phyloP scores from a whole-genome alignment of 371 early-diverging fungal species.

The Haplosporangium sp. region DNA sequence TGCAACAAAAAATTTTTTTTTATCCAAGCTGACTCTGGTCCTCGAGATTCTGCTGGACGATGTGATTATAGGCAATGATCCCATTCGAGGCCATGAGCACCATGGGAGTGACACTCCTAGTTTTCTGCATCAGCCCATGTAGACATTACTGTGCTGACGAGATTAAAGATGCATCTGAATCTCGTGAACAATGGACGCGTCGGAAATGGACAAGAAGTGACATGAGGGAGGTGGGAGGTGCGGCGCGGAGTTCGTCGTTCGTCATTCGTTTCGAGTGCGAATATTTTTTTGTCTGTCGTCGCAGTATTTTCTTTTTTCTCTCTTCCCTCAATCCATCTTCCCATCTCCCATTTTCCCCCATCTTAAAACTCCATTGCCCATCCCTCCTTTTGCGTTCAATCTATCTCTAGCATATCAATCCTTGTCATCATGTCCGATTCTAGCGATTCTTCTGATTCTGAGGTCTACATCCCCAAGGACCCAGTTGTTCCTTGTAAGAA shows the following conservation, averaged over 20 bases:
- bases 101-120: background rate
- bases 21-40: constrained; percentile 13
- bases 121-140: background rate
- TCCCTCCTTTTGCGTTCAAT: background rate
- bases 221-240: constrained; percentile 2
- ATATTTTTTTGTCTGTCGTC: no score
- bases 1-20: constrained; percentile 14
- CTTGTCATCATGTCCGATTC: constrained; percentile 33
- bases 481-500: constrained; percentile 53
- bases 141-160: background rate
- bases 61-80: background rate
- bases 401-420: background rate
- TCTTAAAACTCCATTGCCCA: background rate
- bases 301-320: constrained; percentile 15
- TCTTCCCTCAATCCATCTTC: constrained; percentile 5
- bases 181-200: background rate
- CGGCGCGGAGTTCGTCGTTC: constrained; percentile 1
- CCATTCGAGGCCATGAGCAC: background rate
- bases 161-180: background rate
- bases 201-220: background rate
- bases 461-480: constrained; percentile 54
- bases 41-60: background rate
- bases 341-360: constrained; percentile 1
- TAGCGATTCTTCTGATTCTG: constrained; percentile 52
- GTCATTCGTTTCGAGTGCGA: background rate